phyloP scores from a whole-genome alignment of 2,329 filamentous ascomycete species.

The Fusarium euwallaceae region DNA sequence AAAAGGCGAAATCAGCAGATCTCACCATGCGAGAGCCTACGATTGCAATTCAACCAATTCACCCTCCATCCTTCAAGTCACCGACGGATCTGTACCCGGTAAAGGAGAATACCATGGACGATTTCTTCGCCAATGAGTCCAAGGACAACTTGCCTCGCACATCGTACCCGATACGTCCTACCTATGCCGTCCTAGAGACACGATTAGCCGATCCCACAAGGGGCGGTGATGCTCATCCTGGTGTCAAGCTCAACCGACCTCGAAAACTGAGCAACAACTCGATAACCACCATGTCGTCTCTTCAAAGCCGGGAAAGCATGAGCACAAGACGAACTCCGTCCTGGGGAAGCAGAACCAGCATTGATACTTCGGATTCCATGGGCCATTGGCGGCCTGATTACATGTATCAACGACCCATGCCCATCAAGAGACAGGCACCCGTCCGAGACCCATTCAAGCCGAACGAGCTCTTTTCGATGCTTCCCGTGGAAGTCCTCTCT shows the following conservation, averaged over 20 bases:
- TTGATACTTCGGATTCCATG: constrained; percentile 56
- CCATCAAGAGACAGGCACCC: constrained; percentile 34
- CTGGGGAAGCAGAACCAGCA: constrained; percentile 55
- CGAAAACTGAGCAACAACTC: constrained; percentile 52
- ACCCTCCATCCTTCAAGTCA: constrained; percentile 37
- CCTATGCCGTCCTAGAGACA: constrained; percentile 51
- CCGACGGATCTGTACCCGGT: constrained; percentile 37
- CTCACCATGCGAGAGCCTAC: constrained; percentile 42
- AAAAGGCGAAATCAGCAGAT: constrained; percentile 22
- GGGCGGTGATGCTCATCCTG: constrained; percentile 36
- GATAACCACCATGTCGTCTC: constrained; percentile 43
- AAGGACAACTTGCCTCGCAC: constrained; percentile 28
- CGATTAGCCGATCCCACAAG: constrained; percentile 38
- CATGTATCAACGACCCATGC: constrained; percentile 41
- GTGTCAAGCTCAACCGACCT: constrained; percentile 52
- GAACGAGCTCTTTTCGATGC: constrained; percentile 66
- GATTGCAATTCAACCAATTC: constrained; percentile 36
- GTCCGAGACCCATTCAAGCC: constrained; percentile 51
- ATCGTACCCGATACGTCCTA: constrained; percentile 44
- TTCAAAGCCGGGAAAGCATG: constrained; percentile 49
- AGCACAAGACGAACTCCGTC: constrained; percentile 47
- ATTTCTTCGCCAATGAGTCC: constrained; percentile 28
- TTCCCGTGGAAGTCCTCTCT: constrained; percentile 71
- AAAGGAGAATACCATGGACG: constrained; percentile 35
- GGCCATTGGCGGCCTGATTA: constrained; percentile 37